phyloP scores from a whole-genome alignment of 2,329 filamentous ascomycete species.

The Calonectria hongkongensis region DNA sequence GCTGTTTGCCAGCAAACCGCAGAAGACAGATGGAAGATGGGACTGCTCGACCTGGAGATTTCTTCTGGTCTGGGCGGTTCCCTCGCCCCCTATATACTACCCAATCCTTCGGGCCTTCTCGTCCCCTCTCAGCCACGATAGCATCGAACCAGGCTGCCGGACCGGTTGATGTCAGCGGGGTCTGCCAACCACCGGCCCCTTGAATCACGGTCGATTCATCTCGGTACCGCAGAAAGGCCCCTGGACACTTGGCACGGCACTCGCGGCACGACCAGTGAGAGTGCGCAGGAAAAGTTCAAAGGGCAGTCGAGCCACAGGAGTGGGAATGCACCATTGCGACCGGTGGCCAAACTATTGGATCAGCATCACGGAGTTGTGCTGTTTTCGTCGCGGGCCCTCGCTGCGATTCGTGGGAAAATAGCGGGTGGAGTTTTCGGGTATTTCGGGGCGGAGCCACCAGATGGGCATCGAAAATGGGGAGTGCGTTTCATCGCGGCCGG shows the following conservation, averaged over 20 bases:
- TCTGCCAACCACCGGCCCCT: background rate
- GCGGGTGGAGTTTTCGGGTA: background rate
- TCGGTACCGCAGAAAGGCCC: slow-evolving; percentile 5
- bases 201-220: slow-evolving; percentile 19
- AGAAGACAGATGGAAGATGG: background rate
- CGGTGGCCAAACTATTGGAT: background rate
- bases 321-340: background rate
- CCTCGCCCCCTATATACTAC: slow-evolving; percentile 9
- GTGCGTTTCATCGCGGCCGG: slow-evolving; percentile 4
- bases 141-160: background rate
- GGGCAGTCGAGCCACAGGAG: background rate
- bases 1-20: background rate
- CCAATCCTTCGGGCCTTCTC: background rate
- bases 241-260: slow-evolving; percentile 14
- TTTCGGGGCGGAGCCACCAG: slow-evolving; percentile 4
- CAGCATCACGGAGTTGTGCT: background rate
- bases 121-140: slow-evolving; percentile 2
- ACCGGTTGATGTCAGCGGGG: slow-evolving; percentile 1
- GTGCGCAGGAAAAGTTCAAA: background rate
- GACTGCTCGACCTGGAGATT: background rate
- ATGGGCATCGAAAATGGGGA: background rate
- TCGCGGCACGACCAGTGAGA: background rate
- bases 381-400: background rate
- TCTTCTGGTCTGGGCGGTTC: background rate
- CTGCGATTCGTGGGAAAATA: slow-evolving; percentile 22